Percentiles rank a stretch among this genome's conserved stretches.
These are phyloP conservation scores for Penicillium alfredii DNA, from an alignment of 495 filamentous ascomycete species.

Conservation along the genomic window DNA sequence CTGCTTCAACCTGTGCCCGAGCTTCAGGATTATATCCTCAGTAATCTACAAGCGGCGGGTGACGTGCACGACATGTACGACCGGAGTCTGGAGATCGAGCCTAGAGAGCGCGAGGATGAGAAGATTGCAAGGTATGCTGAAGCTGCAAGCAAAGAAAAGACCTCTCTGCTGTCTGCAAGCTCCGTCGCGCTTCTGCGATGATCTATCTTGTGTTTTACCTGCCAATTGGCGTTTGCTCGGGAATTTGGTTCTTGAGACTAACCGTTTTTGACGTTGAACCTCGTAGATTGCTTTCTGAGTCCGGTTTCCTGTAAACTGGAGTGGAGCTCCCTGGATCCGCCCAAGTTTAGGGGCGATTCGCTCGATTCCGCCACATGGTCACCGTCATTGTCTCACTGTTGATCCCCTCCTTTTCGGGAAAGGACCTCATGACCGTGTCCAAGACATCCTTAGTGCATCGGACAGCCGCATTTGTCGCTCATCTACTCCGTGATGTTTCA, in stretches of 20 bases:
- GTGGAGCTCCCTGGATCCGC: conserved; percentile 18
- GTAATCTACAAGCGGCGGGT: conserved; percentile 85
- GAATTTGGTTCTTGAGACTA: conserved; percentile 29
- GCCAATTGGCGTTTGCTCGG: conserved; percentile 11
- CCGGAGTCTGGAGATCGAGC: conserved; percentile 84
- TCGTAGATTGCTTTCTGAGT: conserved; percentile 65
- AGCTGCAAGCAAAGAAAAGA: conserved; percentile 31
- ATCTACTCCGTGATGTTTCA: no score
- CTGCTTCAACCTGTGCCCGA: conserved; percentile 81
- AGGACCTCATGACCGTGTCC: conserved; percentile 17
- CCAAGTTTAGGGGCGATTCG: no score
- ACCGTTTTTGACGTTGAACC: conserved; percentile 28
- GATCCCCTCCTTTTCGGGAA: no score
- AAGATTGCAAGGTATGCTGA: conserved; percentile 72
- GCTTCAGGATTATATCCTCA: conserved; percentile 93
- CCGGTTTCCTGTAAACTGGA: conserved; percentile 60
- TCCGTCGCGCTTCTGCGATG: conserved; percentile 32
- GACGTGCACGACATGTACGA: conserved; percentile 99
- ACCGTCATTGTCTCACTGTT: no score
- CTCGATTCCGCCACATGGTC: no score
- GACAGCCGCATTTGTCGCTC: conserved; percentile 1
- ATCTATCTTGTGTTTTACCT: conserved; percentile 15
- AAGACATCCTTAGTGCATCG: conserved; percentile 6
- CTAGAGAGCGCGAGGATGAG: conserved; percentile 93
- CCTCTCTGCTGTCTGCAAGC: conserved; percentile 32